phyloP scores from a whole-genome alignment of 2,329 filamentous ascomycete species.

The Phialocephala subalpina region DNA sequence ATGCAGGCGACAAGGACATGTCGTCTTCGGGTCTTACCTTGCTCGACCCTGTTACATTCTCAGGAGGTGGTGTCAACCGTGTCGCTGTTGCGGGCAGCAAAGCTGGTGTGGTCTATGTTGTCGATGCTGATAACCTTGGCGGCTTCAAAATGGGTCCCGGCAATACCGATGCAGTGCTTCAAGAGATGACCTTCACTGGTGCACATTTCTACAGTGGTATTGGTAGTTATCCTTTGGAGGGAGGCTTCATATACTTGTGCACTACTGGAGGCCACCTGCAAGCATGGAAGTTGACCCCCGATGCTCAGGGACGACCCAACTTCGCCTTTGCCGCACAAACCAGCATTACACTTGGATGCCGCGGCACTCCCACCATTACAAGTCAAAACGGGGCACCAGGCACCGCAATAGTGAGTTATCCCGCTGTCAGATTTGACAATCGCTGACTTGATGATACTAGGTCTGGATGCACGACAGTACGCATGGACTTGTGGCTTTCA shows the following conservation, averaged over 20 bases:
- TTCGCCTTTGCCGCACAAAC: constrained; percentile 4
- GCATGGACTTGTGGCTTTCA: constrained; percentile 57
- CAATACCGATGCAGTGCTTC: constrained; percentile 15
- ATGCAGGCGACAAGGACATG: constrained; percentile 24
- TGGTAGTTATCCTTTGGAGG: constrained; percentile 14
- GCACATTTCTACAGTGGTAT: constrained; percentile 15
- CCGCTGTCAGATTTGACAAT: neutral
- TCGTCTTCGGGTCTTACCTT: constrained; percentile 18
- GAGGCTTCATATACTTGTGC: constrained; percentile 12
- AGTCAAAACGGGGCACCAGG: constrained; percentile 20
- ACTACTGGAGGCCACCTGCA: neutral
- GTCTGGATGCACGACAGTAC: constrained; percentile 41
- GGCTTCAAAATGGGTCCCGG: constrained; percentile 17
- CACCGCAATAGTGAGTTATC: constrained; percentile 10
- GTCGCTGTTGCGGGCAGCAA: constrained; percentile 21
- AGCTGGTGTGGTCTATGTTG: constrained; percentile 17
- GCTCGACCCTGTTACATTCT: constrained; percentile 19
- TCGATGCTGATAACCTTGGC: constrained; percentile 25
- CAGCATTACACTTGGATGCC: neutral
- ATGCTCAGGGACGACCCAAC: constrained; percentile 12
- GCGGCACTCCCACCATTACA: neutral
- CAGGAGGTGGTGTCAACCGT: constrained; percentile 19
- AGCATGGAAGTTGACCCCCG: constrained; percentile 8
- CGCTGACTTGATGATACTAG: neutral
- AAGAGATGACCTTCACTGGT: constrained; percentile 15